Evolutionary conservation across 2,329 filamentous ascomycete species (phyloP).

Genomic region (Pyrenochaeta sp.): DNA sequence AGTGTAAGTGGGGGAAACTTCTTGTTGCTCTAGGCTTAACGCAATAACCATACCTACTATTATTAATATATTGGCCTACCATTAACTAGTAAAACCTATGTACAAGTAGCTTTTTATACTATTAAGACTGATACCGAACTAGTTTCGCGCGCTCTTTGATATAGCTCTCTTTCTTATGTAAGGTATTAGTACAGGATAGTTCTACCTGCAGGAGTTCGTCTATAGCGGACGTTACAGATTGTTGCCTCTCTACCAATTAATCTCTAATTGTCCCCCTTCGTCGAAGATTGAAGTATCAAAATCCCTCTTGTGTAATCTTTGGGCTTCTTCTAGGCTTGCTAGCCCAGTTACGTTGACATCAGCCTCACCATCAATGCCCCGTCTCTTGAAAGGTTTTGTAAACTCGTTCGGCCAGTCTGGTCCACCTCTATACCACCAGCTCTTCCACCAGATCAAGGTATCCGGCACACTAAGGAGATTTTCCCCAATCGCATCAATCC

Average conservation of each 20-base stretch:
- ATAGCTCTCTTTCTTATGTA: too few species aligned
- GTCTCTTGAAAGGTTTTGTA: background rate
- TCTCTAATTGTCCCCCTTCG: background rate
- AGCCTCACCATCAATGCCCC: background rate
- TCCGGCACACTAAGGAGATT: background rate
- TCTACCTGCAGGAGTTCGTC: too few species aligned
- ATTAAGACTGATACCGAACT: too few species aligned
- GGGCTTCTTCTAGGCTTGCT: background rate
- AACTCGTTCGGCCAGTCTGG: conserved; percentile 4
- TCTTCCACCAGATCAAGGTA: conserved; percentile 2
- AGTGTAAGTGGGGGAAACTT: too few species aligned
- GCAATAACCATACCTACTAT: too few species aligned
- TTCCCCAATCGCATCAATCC: conserved; percentile 6
- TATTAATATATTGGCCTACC: too few species aligned
- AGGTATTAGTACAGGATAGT: too few species aligned
- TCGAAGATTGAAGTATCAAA: conserved; percentile 6
- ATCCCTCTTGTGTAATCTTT: background rate
- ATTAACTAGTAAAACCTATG: too few species aligned
- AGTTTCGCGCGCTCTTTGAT: too few species aligned
- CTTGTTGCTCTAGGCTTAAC: too few species aligned
- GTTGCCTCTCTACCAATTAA: conserved; percentile 1
- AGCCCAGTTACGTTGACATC: background rate
- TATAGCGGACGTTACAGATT: too few species aligned
- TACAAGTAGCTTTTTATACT: too few species aligned
- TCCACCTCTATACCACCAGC: conserved; percentile 4